Evolutionary conservation across 2,329 filamentous ascomycete genomes (phyloP), one percentile per base, ranked within the genome.

Genomic region (Nothopassalora personata): DNA sequence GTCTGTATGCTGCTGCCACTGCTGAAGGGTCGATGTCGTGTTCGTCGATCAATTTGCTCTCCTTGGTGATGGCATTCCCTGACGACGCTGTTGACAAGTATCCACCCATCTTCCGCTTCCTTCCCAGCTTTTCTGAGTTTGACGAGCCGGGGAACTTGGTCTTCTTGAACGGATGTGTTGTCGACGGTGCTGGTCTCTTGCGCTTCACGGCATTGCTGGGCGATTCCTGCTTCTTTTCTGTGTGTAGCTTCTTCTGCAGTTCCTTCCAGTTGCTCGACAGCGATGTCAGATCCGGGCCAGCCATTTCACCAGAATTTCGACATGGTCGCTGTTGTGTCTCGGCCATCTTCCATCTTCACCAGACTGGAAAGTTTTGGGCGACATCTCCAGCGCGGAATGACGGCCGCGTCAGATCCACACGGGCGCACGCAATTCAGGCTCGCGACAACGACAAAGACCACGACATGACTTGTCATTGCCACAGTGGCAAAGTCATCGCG

Each of bases 251-350:
- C 64, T 83, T 82, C 75, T 91, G 88, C 56, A 92, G 80, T 75
- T 83, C 87, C 75, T 90, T 91, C 89, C 89, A 92, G 72, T 92
- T 92, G 70, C 77, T 79, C 65, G 77, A 79, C 50, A 80, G 68
- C 56, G 72, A 71, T 27, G 54, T 67, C 53, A 75, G 63, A 63
- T 77, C 72, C 66, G 70, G 53, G 19, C 64, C 65, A 23, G 69
- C 62, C 72, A 81, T 78, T 54, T 51, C 64, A 70, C 58, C 58
- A 18, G 43, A 53, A 60, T 54, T 18, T 31, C 39, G 47, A 54
- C 61, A 64, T 63, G 18, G 45, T 39, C 15, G 7, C 19, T 45
- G 55, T 45, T 47, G 50, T 36, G 11, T 34, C 11, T 8, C 31
- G 11, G 10, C 15, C 18, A 28, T 28, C 46, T 51, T 13, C 15